These are phyloP conservation scores for Lachnellula subtilissima DNA, from an alignment of 2,329 filamentous ascomycete genomes.

Conservation along the genomic window DNA sequence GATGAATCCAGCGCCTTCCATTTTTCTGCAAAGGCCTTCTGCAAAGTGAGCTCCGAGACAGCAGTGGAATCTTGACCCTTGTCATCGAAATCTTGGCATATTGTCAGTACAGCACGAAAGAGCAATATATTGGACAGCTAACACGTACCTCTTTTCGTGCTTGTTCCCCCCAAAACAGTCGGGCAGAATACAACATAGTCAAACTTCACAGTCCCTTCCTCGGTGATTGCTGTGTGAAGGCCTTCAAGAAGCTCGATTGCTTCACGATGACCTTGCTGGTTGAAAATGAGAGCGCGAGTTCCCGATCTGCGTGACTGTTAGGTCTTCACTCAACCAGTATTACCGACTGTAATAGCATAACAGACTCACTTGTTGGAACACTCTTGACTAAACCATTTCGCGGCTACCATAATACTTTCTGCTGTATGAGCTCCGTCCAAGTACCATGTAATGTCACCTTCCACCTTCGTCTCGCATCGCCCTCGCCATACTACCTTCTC, in stretches of 20 bases:
- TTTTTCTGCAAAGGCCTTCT: constrained; percentile 48
- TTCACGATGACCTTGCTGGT: constrained; percentile 59
- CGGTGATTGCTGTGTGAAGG: constrained; percentile 45
- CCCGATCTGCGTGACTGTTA: constrained; percentile 30
- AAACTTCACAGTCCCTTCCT: constrained; percentile 47
- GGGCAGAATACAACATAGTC: constrained; percentile 76
- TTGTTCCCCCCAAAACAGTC: constrained; percentile 56
- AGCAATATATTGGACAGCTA: constrained; percentile 27
- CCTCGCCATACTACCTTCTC: constrained; percentile 74
- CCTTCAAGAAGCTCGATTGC: constrained; percentile 47
- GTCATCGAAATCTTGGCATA: constrained; percentile 50
- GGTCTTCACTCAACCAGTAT: background rate
- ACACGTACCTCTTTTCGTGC: constrained; percentile 39
- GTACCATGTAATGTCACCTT: constrained; percentile 68
- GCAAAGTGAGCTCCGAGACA: constrained; percentile 57
- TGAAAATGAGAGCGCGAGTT: constrained; percentile 70
- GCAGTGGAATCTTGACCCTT: constrained; percentile 34
- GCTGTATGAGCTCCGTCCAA: constrained; percentile 91
- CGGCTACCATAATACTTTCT: constrained; percentile 79
- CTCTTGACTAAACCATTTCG: constrained; percentile 70
- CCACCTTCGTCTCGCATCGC: constrained; percentile 61
- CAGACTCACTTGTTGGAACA: constrained; percentile 30
- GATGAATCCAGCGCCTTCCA: constrained; percentile 17
- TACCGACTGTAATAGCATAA: background rate
- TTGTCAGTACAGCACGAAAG: background rate